Evolutionary conservation across 768 basidiomycete genomes (phyloP), one percentile per base, ranked within the genome.

Genomic region (Exidia glandulosa): DNA sequence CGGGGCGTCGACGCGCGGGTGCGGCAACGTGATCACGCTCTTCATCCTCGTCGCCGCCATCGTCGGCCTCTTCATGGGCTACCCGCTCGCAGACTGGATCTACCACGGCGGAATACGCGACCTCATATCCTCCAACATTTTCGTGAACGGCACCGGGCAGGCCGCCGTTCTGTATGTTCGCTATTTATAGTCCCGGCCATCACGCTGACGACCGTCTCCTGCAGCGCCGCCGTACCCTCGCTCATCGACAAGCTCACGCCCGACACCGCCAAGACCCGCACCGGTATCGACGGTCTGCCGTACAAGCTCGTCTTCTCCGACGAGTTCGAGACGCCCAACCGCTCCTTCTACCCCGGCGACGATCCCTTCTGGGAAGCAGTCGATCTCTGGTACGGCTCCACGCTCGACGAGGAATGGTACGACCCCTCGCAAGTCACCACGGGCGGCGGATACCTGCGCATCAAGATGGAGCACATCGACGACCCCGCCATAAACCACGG

Each of bases 221-320:
- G 30, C 60, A 68, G 67, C 13, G 70, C 76, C 34, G 65, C 70
- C 52, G 77, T 88, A 72, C 83, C 83, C 0, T 71, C 76, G 9
- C 72, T 87, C 32, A 81, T 94, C 66, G 92, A 95, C 72, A 57
- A 67, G 2, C 81, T 81, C 19, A 95, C 92, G 2, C 91, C 90
- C 0, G 61, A 71, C 0, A 57, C 60, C 2, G 88, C 82, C 2
- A 76, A 75, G 62, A 76, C 81, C 0, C 77, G 86, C 27, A 85
- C 76, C 2, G 90, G 90, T 1, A 88, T 79, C 63, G 90, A 94
- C 70, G 85, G 87, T 2, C 58, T 82, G 36, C 66, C 76, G 1
- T 93, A 91, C 67, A 76, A 82, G 31, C 75, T 86, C 56, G 83
- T 90, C 16, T 93, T 90, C 71, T 85, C 83, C 1, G 90, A 93